Percentiles rank a stretch among this genome's conserved stretches.
phyloP scores from a whole-genome alignment of 257 asterid species.

The Przewalskia tangutica region DNA sequence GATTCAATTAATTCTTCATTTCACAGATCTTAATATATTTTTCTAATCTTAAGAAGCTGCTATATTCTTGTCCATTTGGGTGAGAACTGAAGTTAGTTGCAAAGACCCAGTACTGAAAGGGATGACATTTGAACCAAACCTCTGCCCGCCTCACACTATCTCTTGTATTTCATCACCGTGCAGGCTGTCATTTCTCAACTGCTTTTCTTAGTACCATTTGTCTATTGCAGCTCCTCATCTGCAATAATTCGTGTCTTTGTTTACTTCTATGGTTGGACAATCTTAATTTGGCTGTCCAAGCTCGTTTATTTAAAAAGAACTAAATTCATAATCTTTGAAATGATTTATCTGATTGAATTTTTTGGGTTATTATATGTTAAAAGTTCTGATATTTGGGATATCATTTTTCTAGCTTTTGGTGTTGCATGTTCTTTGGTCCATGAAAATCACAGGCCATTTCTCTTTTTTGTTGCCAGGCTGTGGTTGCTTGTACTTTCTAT shows the following conservation, averaged over 20 bases:
- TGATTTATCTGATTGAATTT: not conserved
- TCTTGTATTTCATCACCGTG: not conserved
- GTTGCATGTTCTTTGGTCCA: not conserved
- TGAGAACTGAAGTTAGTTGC: not conserved
- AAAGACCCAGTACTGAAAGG: not conserved
- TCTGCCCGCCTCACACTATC: not conserved
- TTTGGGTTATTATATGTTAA: not conserved
- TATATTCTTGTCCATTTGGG: not conserved
- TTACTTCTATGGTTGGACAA: not conserved
- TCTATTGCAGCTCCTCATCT: not conserved
- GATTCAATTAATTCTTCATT: not conserved
- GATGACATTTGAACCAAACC: not conserved
- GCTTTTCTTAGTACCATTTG: not conserved
- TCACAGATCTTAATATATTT: not conserved
- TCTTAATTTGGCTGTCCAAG: not conserved
- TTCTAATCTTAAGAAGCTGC: not conserved
- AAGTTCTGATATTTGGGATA: not conserved
- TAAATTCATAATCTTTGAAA: not conserved
- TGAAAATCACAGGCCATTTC: not conserved
- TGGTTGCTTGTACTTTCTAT: not conserved
- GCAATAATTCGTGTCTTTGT: not conserved
- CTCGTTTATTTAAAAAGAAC: not conserved
- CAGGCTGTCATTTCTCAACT: not conserved
- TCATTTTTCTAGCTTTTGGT: not conserved
- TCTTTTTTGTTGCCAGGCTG: not conserved